Percentiles rank a stretch among this genome's conserved stretches.
Conservation (phyloP, 2,329 filamentous ascomycete species). For the Penicillium vulpinum region DNA sequence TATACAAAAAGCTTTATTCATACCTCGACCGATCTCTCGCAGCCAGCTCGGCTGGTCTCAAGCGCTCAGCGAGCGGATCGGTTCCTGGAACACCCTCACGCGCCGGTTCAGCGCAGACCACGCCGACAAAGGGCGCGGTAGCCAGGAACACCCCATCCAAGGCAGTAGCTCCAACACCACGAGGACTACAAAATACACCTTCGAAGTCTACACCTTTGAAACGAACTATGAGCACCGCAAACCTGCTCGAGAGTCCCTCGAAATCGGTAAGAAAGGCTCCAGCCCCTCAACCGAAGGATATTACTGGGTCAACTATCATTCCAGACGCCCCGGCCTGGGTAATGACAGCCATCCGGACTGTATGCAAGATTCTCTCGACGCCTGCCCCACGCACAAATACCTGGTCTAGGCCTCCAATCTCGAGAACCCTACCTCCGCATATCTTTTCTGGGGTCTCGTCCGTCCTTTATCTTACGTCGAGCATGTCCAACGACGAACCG, state of each 20-base stretch:
- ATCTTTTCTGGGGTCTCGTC: slow-evolving; percentile 70
- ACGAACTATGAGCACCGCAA: slow-evolving; percentile 35
- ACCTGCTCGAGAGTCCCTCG: slow-evolving; percentile 20
- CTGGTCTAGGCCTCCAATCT: slow-evolving; percentile 41
- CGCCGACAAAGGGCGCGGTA: slow-evolving; percentile 35
- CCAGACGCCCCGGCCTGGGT: slow-evolving; percentile 63
- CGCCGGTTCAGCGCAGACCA: slow-evolving; percentile 37
- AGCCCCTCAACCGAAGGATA: slow-evolving; percentile 18
- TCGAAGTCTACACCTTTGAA: slow-evolving; percentile 47
- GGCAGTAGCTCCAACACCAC: slow-evolving; percentile 26
- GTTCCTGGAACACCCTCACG: slow-evolving; percentile 34
- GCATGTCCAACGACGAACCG: slow-evolving; percentile 50
- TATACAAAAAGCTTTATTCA: slow-evolving; percentile 80
- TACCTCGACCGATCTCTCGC: slow-evolving; percentile 73
- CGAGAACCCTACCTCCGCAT: slow-evolving; percentile 63
- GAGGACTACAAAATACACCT: slow-evolving; percentile 41
- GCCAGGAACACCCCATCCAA: slow-evolving; percentile 31
- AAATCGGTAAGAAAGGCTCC: slow-evolving; percentile 23
- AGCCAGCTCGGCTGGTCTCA: slow-evolving; percentile 35
- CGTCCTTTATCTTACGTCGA: slow-evolving; percentile 51
- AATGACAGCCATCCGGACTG: slow-evolving; percentile 64
- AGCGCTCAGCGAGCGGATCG: slow-evolving; percentile 36
- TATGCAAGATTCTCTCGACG: slow-evolving; percentile 64
- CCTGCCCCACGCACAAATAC: slow-evolving; percentile 43
- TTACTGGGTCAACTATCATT: slow-evolving; percentile 30